Percentiles rank a stretch among this genome's conserved stretches.
Evolutionary conservation across 2,329 filamentous ascomycete species (phyloP).

Genomic region (Trichoderma atrobrunneum): DNA sequence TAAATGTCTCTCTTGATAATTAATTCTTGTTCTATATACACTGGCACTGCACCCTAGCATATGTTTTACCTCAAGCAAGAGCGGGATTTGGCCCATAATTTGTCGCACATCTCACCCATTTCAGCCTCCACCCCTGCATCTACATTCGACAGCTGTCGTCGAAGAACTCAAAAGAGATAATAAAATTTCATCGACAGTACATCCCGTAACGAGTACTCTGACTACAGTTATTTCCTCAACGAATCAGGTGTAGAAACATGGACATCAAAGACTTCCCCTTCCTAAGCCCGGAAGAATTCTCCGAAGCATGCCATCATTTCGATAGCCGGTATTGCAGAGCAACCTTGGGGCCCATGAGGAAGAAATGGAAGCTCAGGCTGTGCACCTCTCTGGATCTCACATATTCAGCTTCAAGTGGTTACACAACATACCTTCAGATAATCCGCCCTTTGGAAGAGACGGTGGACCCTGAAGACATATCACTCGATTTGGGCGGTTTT

Average conservation of each 20-base stretch:
- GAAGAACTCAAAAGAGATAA: not conserved
- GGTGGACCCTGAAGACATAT: constrained; percentile 45
- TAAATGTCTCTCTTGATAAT: not conserved
- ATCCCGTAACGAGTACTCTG: not conserved
- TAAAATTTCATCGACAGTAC: not conserved
- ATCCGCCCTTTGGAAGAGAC: constrained; percentile 49
- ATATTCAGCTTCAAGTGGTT: constrained; percentile 42
- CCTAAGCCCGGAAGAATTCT: constrained; percentile 60
- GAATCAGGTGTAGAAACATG: constrained; percentile 26
- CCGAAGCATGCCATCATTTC: constrained; percentile 61
- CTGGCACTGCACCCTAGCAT: not conserved
- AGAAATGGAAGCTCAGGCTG: constrained; percentile 53
- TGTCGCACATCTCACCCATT: not conserved
- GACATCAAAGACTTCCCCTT: constrained; percentile 58
- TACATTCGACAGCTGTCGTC: not conserved
- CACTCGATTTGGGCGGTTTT: constrained; percentile 45
- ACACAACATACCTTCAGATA: constrained; percentile 55
- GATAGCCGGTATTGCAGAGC: constrained; percentile 58
- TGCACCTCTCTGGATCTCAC: constrained; percentile 50
- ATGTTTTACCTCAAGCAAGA: not conserved
- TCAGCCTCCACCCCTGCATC: not conserved
- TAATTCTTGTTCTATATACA: not conserved
- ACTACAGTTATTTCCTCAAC: not conserved
- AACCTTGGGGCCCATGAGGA: constrained; percentile 53
- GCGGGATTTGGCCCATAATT: not conserved